Evolutionary conservation across 495 filamentous ascomycete genomes (phyloP), one percentile per base, ranked within the genome.

Genomic region (Tuber borchii): DNA sequence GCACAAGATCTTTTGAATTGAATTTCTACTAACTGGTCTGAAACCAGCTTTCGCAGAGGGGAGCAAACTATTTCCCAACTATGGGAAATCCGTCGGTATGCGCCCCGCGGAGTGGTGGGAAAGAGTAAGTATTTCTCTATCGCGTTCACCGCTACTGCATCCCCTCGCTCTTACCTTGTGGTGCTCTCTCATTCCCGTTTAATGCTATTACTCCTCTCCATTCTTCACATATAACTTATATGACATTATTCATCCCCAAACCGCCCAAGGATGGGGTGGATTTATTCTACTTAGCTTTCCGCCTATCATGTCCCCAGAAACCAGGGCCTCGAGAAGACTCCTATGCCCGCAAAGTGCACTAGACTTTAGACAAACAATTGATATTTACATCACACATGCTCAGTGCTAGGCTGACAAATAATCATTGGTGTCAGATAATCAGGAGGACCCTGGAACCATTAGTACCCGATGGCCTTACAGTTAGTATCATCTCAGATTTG

Each of bases 31-130:
- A 2, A 80, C 46, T 22, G 31, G 2, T 51, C 61, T 2, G 31
- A 42, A 46, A 22, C 73, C 56, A 82, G 88, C 87, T 1, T 93
- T 88, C 81, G 88, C 86, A 71, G 76, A 83, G 0, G 86, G 90
- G 43, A 78, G 83, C 0, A 83, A 82, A 19, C 77, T 82, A 6
- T 84, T 88, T 73, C 92, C 92, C 0, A 93, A 93, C 77, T 94
- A 92, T 77, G 92, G 92, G 4, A 88, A 85, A 86, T 86, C 77
- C 46, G 85, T 69, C 77, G 91, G 81, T 78, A 86, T 91, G 85
- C 84, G 83, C 9, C 83, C 92, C 0, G 78, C 84, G 43, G 85
- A 87, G 75, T 95, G 92, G 92, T 95, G 92, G 92, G 87, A 86
- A 16, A 90, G 90, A 76, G 90, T 90, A 65, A 75, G 82, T 44